Evolutionary conservation across 805 yeast species (phyloP).

Genomic region (Komagataella pastoris): DNA sequence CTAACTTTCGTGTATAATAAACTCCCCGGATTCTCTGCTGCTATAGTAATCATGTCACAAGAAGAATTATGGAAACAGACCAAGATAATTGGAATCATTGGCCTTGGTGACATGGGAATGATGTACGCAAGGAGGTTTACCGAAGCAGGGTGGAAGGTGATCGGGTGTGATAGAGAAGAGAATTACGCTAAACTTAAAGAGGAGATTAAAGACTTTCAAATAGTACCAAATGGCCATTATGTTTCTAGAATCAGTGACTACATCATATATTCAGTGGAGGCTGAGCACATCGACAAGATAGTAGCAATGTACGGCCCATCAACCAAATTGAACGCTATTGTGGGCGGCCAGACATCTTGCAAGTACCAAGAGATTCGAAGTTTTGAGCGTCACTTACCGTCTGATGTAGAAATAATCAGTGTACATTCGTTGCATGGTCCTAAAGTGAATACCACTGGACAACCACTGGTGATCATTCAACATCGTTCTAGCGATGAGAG

Average conservation of each 20-base stretch:
- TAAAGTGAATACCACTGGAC: slow-evolving; percentile 75
- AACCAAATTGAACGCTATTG: slow-evolving; percentile 76
- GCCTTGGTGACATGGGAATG: slow-evolving; percentile 94
- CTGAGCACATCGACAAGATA: slow-evolving; percentile 65
- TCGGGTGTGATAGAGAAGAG: slow-evolving; percentile 79
- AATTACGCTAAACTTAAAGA: slow-evolving; percentile 29
- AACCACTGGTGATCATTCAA: slow-evolving; percentile 78
- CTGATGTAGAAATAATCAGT: slow-evolving; percentile 71
- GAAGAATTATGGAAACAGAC: slow-evolving; percentile 4
- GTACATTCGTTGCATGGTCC: slow-evolving; percentile 96
- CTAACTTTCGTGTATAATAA: not conserved
- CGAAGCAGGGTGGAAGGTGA: slow-evolving; percentile 78
- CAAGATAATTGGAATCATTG: slow-evolving; percentile 78
- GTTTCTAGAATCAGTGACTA: slow-evolving; percentile 78
- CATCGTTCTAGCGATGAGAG: slow-evolving; percentile 51
- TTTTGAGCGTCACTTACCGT: slow-evolving; percentile 63
- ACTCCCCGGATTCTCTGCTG: not conserved
- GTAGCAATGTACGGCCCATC: slow-evolving; percentile 75
- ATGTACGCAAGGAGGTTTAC: slow-evolving; percentile 72
- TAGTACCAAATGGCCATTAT: slow-evolving; percentile 67
- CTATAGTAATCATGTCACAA: not conserved
- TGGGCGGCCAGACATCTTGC: slow-evolving; percentile 98
- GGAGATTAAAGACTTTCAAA: slow-evolving; percentile 32
- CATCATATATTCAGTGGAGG: slow-evolving; percentile 85
- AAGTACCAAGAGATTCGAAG: slow-evolving; percentile 84